A percentile compares a stretch with the other conserved stretches of the same genome.
Conservation (phyloP, 768 basidiomycete species). For the Xerocomellus chrysenteron region DNA sequence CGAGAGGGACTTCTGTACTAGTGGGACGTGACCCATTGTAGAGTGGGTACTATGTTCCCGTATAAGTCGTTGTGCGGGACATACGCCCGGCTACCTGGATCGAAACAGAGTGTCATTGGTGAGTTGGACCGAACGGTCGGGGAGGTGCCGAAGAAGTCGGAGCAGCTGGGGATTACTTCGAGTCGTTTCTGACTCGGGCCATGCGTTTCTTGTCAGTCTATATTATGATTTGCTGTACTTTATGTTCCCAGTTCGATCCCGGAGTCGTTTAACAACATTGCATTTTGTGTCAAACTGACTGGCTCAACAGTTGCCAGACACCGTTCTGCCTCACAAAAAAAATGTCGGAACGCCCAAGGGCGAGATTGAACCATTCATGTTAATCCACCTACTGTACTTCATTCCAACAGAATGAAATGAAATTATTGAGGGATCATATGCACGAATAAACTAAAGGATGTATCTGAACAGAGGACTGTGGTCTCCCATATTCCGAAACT, state of each 20-base stretch:
- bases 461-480: too few relatives aligned
- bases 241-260: not conserved
- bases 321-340: too few relatives aligned
- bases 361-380: not conserved
- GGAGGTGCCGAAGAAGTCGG: constrained; percentile 96
- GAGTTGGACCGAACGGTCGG: constrained; percentile 90
- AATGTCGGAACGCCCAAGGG: too few relatives aligned
- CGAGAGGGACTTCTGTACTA: constrained; percentile 94
- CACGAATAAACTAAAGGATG: not conserved
- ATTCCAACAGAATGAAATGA: not conserved
- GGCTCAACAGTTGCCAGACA: too few relatives aligned
- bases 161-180: constrained; percentile 82
- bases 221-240: constrained; percentile 23
- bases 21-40: constrained; percentile 93
- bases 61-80: constrained; percentile 95
- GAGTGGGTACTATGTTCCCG: constrained; percentile 94
- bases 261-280: not conserved
- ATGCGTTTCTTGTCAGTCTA: constrained; percentile 9
- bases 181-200: constrained; percentile 65
- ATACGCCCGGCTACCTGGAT: constrained; percentile 75
- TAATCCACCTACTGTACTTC: too few relatives aligned
- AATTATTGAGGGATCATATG: not conserved
- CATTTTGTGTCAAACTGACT: too few relatives aligned
- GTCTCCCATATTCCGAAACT: constrained; percentile 40
- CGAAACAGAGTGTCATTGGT: constrained; percentile 84